These are phyloP conservation scores for Phlyctochytrium arcticum DNA, from an alignment of 192 early-diverging fungal genomes.

Conservation along the genomic window DNA sequence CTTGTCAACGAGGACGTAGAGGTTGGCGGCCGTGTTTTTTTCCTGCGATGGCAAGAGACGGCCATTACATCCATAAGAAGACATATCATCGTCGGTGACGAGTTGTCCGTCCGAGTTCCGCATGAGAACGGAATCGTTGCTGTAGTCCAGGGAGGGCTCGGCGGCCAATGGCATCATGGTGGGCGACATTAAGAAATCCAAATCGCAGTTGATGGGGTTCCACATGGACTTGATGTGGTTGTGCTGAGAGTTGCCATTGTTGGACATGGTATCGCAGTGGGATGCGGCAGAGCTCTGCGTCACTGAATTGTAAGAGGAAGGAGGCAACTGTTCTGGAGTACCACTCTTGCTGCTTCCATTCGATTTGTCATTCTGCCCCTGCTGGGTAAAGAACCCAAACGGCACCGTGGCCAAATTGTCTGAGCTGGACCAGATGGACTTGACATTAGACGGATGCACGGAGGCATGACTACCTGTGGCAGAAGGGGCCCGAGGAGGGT, in stretches of 20 bases:
- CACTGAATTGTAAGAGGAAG: not conserved
- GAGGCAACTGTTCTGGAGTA: slow-evolving; percentile 6
- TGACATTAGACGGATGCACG: slow-evolving; percentile 1
- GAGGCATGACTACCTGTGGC: slow-evolving; percentile 1
- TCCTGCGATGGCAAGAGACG: slow-evolving; percentile 13
- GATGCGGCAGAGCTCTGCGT: too few species aligned
- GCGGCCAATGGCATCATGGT: slow-evolving; percentile 20
- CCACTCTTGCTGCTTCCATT: slow-evolving; percentile 25
- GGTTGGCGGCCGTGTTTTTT: slow-evolving; percentile 22
- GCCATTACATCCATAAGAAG: slow-evolving; percentile 1
- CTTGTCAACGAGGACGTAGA: slow-evolving; percentile 55
- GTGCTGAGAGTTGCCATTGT: too few species aligned
- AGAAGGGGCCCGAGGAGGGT: slow-evolving; percentile 6
- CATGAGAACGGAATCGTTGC: not conserved
- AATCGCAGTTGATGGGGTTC: slow-evolving; percentile 17
- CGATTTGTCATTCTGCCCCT: not conserved
- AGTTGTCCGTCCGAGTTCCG: slow-evolving; percentile 1
- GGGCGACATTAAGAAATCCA: slow-evolving; percentile 19
- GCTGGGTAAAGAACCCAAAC: slow-evolving; percentile 11
- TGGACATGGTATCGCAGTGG: not conserved
- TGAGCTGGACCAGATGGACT: slow-evolving; percentile 18
- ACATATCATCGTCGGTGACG: not conserved
- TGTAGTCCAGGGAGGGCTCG: not conserved
- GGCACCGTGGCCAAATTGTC: not conserved
- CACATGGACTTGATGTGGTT: not conserved